Evolutionary conservation across 345 rosid genomes (phyloP), one percentile per base, ranked within the genome.

Genomic region (Eucalyptus cladocalyx): DNA sequence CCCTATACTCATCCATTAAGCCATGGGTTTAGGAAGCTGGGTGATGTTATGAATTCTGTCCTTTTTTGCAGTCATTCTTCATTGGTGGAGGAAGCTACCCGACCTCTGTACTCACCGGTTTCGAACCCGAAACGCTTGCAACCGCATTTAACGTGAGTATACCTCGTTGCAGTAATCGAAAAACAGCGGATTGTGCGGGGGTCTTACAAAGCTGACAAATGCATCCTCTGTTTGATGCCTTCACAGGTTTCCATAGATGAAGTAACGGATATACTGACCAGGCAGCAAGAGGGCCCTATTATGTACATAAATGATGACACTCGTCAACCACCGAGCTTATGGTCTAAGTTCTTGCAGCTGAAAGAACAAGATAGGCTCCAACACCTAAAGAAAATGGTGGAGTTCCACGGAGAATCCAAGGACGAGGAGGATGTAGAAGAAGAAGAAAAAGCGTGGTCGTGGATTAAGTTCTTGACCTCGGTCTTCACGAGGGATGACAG

Each of bases 51-150:
- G 58, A 86, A 18, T 88, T 28, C n/a, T 80, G 32, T 80, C 18
- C 72, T 26, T 50, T 30, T 80, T 86, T 89, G 90, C 93, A 97
- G 97, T 95, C 98, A 51, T 97, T 97, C 96, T 97, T 94, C 91
- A 90, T 97, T 5, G 98, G 96, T 42, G 99, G 98, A 91, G 99
- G 99, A 34, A 89, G 91, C 40, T 81, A 94, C 90, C 95, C 94
- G 17, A 30, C 92, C 5, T 95, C 99, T 54, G 86, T 97, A 87
- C 94, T 97, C 10, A 90, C 95, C 17, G 97, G 99, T 40, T 97
- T 97, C 48, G 94, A 92, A 21, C 92, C 50, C 4, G 92, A 95
- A 87, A 94, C 96, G 12, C 95, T 97, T 45, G 90, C 97, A 23
- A 92, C 93, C 67, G 99, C 98, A 89, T 91, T 97, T 83, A 97